Evolutionary conservation across 2,329 filamentous ascomycete genomes (phyloP), one percentile per base, ranked within the genome.

Genomic region (Colletotrichum noveboracense): DNA sequence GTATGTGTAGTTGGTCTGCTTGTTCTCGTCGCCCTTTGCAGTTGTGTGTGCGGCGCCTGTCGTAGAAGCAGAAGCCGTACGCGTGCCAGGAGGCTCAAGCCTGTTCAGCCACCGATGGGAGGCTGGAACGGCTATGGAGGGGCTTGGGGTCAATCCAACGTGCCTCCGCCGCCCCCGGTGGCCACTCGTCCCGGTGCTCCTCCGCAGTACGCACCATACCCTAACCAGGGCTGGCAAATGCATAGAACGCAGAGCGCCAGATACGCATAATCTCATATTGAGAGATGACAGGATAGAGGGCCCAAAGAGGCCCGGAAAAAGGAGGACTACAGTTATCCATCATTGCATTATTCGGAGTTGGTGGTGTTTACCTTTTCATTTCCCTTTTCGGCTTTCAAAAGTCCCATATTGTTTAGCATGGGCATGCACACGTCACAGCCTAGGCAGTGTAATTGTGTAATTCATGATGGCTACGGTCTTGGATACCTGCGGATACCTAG

Each of bases 1-100:
- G 91, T 90, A 7, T 87, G 88, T 62, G 94, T 92, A 13, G 87
- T 98, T 18, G 91, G 90, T 8, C 87, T 98, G 7, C 80, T 98
- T 7, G 81, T 97, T 21, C 83, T 98, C 61, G 88, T 90, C 38
- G 86, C 98, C 66, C 78, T 93, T 13, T 90, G 89, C 81, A 98
- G 95, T 85, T 90, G 90, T 60, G 92, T 88, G 79, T 86, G 89
- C 52, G 85, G 88, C 48, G 83, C 86, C 55, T 81, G 82, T 67
- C 80, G 81, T 56, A 77, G 76, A 38, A 80, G 80, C 28, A 78
- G 79, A 58, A 75, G 26, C 32, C 71, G 74, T 36, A 55, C 60
- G 30, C 66, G 56, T 79, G 78, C 56, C 79, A 76, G 75, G 80
- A 77, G 62, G 75, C 76, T 79, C 38, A 83, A 81, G 73, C 75